Evolutionary conservation across 176 grass and related monocot genomes (phyloP), one percentile per base, ranked within the genome.

Genomic region (Zoysia japonica): DNA sequence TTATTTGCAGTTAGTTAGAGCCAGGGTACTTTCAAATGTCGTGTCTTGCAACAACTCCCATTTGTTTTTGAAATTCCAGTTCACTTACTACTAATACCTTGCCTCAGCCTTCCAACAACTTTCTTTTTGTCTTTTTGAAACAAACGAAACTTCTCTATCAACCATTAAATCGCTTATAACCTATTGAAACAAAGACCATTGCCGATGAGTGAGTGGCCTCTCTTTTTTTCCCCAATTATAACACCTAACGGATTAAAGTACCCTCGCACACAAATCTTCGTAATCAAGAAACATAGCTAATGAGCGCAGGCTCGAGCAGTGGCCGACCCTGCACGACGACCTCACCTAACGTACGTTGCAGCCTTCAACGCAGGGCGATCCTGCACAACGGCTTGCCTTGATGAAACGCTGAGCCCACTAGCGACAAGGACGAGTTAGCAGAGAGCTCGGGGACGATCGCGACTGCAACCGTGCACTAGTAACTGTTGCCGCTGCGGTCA

Each of bases 181-280:
- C 15, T 66, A 76, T 85, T 81, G 47, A 51, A 85, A 85, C 72
- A 72, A 80, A 85, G 43, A 67, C 36, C 51, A 61, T 39, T 7
- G 61, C 16, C 57, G 49, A 43, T 77, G 61, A 59, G 76, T 77
- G 63, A 84, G 71, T 71, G 77, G 9, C 10, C 49, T 59, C 59
- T 71, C 56, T 60, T 81, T 67, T 77, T 61, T 67, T 51, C 39
- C 67, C 51, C 70, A 57, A 48, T 76, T 72, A 67, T 67, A 77
- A 44, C 60, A 85, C 82, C 82, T 66, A 81, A 77, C 77, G 39
- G 72, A 72, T 61, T 85, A 77, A 83, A 85, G 82, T 80, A 78
- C 37, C 72, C 72, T 28, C 61, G 47, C 67, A 82, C 15, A 77
- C 65, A 62, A 89, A 77, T 72, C 87, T 81, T 85, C 65, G 82